These are phyloP conservation scores for Colletotrichum echinochloae DNA, from an alignment of 2,329 filamentous ascomycete genomes.

Conservation along the genomic window DNA sequence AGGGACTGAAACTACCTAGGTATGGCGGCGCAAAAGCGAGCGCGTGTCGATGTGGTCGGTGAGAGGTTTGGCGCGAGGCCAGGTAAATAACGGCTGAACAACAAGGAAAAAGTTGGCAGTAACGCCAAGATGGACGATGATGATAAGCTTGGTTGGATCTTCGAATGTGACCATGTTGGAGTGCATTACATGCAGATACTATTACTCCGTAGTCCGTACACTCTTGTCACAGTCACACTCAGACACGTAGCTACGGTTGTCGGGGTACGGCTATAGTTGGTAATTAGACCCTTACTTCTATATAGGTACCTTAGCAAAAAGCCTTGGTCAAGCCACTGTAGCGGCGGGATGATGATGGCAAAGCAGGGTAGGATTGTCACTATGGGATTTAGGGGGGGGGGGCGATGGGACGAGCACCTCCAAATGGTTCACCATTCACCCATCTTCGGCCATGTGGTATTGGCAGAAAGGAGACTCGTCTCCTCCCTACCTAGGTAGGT, in stretches of 20 bases:
- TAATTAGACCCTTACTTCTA: not conserved
- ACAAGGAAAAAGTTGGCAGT: slow-evolving; percentile 21
- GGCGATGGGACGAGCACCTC: not conserved
- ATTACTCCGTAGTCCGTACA: too few relatives aligned
- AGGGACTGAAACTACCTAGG: not conserved
- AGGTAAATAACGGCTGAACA: slow-evolving; percentile 12
- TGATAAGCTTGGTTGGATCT: slow-evolving; percentile 30
- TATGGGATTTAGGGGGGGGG: slow-evolving; percentile 14
- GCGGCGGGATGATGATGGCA: slow-evolving; percentile 27
- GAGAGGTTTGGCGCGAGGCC: not conserved
- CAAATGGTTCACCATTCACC: not conserved
- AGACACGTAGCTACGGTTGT: not conserved
- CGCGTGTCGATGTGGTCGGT: slow-evolving; percentile 23
- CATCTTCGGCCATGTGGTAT: slow-evolving; percentile 23
- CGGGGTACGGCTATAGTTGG: not conserved
- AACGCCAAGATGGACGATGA: slow-evolving; percentile 23
- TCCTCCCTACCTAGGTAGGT: too few relatives aligned
- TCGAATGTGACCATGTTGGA: slow-evolving; percentile 3
- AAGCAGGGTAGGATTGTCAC: slow-evolving; percentile 17
- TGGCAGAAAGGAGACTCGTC: slow-evolving; percentile 25
- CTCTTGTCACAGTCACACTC: not conserved
- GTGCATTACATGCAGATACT: slow-evolving; percentile 2
- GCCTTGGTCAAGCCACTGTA: slow-evolving; percentile 4
- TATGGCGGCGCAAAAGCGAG: slow-evolving; percentile 22
- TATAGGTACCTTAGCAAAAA: not conserved